These are phyloP conservation scores for Nematocida sp. DNA, from an alignment of 371 early-diverging fungal genomes.

Conservation along the genomic window DNA sequence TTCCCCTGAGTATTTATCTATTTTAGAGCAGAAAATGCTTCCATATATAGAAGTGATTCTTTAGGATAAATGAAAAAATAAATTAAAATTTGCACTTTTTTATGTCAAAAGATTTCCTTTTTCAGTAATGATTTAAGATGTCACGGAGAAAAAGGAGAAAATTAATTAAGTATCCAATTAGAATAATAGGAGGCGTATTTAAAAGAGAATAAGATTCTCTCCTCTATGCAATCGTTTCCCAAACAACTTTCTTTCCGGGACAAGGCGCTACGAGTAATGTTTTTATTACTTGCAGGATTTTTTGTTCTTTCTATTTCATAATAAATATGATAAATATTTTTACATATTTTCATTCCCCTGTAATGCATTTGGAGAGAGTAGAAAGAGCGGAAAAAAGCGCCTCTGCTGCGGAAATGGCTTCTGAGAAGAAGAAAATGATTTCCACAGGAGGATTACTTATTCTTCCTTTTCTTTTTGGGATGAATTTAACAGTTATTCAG, in stretches of 20 bases:
- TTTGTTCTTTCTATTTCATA: conserved; percentile 47
- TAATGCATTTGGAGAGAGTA: neutral
- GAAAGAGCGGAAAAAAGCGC: neutral
- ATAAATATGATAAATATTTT: neutral
- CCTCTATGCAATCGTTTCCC: neutral
- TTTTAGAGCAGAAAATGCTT: neutral
- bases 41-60: neutral
- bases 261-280: conserved; percentile 14
- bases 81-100: no score
- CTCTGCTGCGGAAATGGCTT: neutral
- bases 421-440: neutral
- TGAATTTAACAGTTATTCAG: conserved; percentile 10
- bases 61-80: neutral
- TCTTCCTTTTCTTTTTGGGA: conserved; percentile 46
- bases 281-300: conserved; percentile 36
- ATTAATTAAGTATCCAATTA: no score
- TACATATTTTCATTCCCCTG: neutral
- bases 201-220: no score
- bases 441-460: neutral
- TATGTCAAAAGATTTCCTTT: neutral
- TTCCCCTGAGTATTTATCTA: neutral
- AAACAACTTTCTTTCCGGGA: neutral
- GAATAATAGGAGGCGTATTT: no score
- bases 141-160: neutral
- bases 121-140: neutral